Conservation (phyloP, 148 eudicot species). For the Nepenthes mirabilis region DNA sequence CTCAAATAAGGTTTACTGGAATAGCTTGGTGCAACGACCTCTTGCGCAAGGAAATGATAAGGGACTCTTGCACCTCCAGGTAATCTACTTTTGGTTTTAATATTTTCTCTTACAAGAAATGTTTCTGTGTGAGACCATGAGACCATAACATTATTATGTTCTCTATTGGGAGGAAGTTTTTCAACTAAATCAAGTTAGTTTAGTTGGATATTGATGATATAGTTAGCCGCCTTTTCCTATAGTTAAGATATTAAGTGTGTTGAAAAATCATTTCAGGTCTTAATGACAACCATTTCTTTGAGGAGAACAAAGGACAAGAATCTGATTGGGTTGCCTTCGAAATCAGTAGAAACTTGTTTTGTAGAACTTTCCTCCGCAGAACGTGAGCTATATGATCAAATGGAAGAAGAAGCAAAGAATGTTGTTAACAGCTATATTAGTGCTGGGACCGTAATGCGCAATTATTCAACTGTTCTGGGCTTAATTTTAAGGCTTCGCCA, state of each 20-base stretch:
- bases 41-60: slow-evolving; percentile 47
- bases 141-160: too few species aligned
- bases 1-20: slow-evolving; percentile 68
- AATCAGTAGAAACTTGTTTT: slow-evolving; percentile 45
- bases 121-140: not conserved
- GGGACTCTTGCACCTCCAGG: slow-evolving; percentile 82
- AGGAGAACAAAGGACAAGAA: slow-evolving; percentile 83
- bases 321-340: slow-evolving; percentile 56
- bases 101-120: not conserved
- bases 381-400: slow-evolving; percentile 69
- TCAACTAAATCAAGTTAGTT: too few species aligned
- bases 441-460: slow-evolving; percentile 36
- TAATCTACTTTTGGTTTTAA: slow-evolving; percentile 6
- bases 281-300: slow-evolving; percentile 79
- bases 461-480: slow-evolving; percentile 64
- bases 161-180: too few species aligned
- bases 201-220: too few species aligned
- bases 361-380: slow-evolving; percentile 74
- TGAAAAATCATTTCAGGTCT: slow-evolving; percentile 28
- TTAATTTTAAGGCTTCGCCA: slow-evolving; percentile 87
- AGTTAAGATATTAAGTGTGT: not conserved
- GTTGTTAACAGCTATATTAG: slow-evolving; percentile 45
- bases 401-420: slow-evolving; percentile 78
- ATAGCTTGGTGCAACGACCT: slow-evolving; percentile 67
- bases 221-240: too few species aligned